Conservation (phyloP, 345 rosid genomes). For the Kandelia obovata region DNA sequence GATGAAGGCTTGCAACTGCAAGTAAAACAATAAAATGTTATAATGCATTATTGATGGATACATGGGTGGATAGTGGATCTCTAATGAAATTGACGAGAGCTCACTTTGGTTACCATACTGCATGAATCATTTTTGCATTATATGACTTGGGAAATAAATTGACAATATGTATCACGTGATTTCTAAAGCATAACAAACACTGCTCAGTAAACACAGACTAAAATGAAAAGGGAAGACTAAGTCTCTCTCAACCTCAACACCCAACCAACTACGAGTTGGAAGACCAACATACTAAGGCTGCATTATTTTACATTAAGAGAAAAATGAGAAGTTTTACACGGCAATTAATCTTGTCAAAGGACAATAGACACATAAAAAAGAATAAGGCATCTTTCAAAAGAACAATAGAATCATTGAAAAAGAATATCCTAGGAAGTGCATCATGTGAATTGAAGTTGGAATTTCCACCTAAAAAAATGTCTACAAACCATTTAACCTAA, state of each 20-base stretch:
- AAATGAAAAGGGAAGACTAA: neutral
- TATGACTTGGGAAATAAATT: neutral
- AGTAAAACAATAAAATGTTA: neutral
- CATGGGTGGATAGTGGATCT: neutral
- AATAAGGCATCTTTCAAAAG: neutral
- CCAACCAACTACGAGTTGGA: neutral
- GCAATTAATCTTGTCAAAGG: neutral
- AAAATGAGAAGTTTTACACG: neutral
- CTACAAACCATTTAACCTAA: neutral
- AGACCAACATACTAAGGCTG: neutral
- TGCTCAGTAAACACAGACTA: neutral
- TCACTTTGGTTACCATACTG: neutral
- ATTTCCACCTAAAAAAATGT: neutral
- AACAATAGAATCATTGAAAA: neutral
- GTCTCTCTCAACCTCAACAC: neutral
- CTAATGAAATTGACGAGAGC: neutral
- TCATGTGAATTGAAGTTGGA: neutral
- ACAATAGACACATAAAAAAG: neutral
- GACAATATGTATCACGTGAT: too few relatives aligned
- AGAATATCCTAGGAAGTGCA: too few relatives aligned
- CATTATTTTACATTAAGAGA: neutral
- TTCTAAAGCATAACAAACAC: neutral
- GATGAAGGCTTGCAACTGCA: slow-evolving; percentile 68
- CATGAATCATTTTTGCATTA: neutral
- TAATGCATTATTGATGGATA: neutral